Evolutionary conservation across 148 eudicot genomes (phyloP).

Genomic region (Silene conica): DNA sequence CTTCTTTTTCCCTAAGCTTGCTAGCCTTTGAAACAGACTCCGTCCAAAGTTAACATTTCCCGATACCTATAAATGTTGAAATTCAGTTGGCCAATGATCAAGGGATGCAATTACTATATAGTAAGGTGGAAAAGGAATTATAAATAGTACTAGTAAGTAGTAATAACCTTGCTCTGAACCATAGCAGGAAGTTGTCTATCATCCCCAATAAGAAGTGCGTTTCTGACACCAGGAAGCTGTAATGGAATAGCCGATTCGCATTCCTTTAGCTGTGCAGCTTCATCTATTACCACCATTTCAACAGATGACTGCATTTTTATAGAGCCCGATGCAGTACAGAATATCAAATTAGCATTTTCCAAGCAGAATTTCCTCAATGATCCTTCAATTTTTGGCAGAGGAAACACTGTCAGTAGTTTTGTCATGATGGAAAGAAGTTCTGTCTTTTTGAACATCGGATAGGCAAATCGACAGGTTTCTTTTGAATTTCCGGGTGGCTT

Average conservation of each 20-base stretch:
- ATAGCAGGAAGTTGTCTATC: constrained; percentile 55
- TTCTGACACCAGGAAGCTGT: constrained; percentile 36
- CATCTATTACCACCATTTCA: constrained; percentile 42
- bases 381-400: not conserved
- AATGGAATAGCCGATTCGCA: constrained; percentile 56
- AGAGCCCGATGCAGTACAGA: constrained; percentile 58
- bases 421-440: constrained; percentile 21
- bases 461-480: not conserved
- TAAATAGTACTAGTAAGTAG: not conserved
- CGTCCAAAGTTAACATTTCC: constrained; percentile 47
- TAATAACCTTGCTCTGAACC: constrained; percentile 39
- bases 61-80: constrained; percentile 33
- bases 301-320: constrained; percentile 22
- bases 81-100: not conserved
- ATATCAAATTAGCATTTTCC: constrained; percentile 34
- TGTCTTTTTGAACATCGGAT: constrained; percentile 10
- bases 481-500: constrained; percentile 17
- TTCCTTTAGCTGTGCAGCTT: constrained; percentile 70
- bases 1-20: constrained; percentile 37
- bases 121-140: not conserved
- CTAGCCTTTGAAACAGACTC: constrained; percentile 54
- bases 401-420: constrained; percentile 22
- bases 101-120: too few relatives aligned
- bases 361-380: constrained; percentile 34
- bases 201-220: constrained; percentile 54